Evolutionary conservation across 2,329 filamentous ascomycete species (phyloP), one percentile per base, ranked within the genome.

Genomic region (Sporothrix dimorphospora): DNA sequence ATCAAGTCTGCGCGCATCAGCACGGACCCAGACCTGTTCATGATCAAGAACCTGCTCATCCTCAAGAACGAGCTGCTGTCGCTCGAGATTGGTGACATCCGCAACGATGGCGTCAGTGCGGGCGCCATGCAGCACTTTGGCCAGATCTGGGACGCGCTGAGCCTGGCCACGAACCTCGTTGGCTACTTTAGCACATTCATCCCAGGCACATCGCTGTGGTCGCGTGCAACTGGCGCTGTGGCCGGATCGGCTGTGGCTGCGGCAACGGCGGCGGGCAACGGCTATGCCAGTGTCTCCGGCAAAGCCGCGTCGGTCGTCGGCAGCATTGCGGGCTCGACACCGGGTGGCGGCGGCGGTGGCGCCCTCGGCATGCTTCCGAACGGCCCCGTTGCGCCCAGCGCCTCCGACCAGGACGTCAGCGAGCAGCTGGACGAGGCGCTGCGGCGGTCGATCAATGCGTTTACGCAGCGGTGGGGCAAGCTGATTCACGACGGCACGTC

Each of bases 61-160:
- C 88, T 99, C 69, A 98, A 98, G 81, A 97, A 98, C 79, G 93
- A 98, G 79, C 92, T 99, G 69, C 90, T 99, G 34, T 94, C 94
- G 11, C 94, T 99, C 74, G 96, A 99, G 82, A 98, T 99, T 76
- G 94, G 88, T 69, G 88, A 90, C 75, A 86, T 89, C 19, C 83
- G 88, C 73, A 86, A 86, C 71, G 72, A 69, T 45, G 57, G 47
- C 14, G 47, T 27, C 21, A 27, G 40, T 19, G 51, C 30, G 5
- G 67, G 67, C 34, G 72, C n/a, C 40, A 27, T 88, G 83, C 87
- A 90, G 76, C 88, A 91, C 77, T 90, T 91, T 77, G 82, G 85
- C 19, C 88, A 88, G 74, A 90, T 91, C 53, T 91, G 89, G 88
- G 87, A 90, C 69, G 88, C 87, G 0, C 83, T 91, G 14, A 89